Base-by-base conservation (phyloP, 2,329 filamentous ascomycete genomes). In the Sclerotinia nivalis region DNA sequence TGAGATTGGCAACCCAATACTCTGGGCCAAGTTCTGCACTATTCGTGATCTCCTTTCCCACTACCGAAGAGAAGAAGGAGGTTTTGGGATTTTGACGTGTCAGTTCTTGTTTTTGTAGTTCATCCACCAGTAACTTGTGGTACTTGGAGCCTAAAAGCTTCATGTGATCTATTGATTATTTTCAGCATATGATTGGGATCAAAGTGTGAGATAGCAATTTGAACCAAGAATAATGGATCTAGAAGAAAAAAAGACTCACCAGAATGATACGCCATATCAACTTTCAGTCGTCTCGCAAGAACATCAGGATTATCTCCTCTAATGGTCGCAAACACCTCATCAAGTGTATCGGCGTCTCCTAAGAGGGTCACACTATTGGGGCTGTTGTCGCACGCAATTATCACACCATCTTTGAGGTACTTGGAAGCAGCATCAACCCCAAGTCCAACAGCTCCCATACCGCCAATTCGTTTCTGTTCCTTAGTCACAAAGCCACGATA, bases 401-500 rank as follows among this genome's bases (percentile, higher is more conserved):
- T 76, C 71, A 73, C 72, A 5, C 69, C 70, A 28, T 34, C 31
- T 3, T 31, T 40, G 8, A 72, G 68, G 66, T 56, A 34, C 78
- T 37, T 69, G 0, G 74, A 72, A 12, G 79, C 80, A 20, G 67
- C 61, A 5, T 68, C 62, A 8, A 43, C 10, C 1, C 73, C 72
- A 4, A 80, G 78, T 0, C 81, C 83, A 0, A 81, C 82, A 0
- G 84, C 84, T 54, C 86, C 74, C 85, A 87, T 87, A n/a, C 37
- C 68, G 0, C 86, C 86, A 5, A 76, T 28, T 8, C 7, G 56
- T 15, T 34, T 52, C 25, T 31, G 22, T 43, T n/a, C n/a, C 20
- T 18, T 22, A 8, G 18, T 62, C 20, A 10, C 58, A 54, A 64
- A 54, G 10, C 77, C 78, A 22, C 78, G 72, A 64, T 75, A 74